phyloP scores from a whole-genome alignment of 148 eudicot genomes.

The Rhododendron simsii region DNA sequence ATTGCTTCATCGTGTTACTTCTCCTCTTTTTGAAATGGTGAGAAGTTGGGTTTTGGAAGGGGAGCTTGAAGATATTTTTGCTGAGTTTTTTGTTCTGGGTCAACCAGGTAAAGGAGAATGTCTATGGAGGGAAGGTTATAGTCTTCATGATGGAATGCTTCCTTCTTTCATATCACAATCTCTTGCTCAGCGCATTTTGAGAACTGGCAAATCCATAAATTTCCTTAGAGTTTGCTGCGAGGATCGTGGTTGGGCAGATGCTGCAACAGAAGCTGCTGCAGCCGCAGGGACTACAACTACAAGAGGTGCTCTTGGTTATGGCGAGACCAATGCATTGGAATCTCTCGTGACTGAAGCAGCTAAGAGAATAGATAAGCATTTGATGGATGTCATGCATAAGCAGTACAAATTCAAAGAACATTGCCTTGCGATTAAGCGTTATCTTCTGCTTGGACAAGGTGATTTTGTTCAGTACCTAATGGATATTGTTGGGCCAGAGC shows the following conservation, averaged over 20 bases:
- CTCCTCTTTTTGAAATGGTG: constrained; percentile 98
- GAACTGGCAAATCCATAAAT: constrained; percentile 96
- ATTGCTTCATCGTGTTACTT: constrained; percentile 78
- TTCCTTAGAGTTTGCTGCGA: constrained; percentile 95
- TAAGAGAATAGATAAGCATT: constrained; percentile 85
- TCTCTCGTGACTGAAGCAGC: constrained; percentile 91
- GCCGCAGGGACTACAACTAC: constrained; percentile 88
- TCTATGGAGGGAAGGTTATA: constrained; percentile 94
- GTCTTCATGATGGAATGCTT: constrained; percentile 81
- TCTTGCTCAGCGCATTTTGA: constrained; percentile 76
- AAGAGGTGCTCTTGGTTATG: constrained; percentile 90
- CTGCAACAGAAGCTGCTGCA: constrained; percentile 94
- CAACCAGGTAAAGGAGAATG: constrained; percentile 93
- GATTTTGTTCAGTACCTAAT: constrained; percentile 97
- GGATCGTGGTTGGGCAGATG: constrained; percentile 94
- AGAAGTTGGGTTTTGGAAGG: constrained; percentile 99
- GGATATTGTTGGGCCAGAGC: constrained; percentile 96
- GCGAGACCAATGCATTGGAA: constrained; percentile 96
- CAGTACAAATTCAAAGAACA: constrained; percentile 89
- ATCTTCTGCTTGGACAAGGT: constrained; percentile 96
- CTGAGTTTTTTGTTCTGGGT: constrained; percentile 80
- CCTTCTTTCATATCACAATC: constrained; percentile 95
- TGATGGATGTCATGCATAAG: constrained; percentile 71
- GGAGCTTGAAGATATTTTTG: constrained; percentile 92
- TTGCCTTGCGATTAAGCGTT: constrained; percentile 90